phyloP scores from a whole-genome alignment of 2,329 filamentous ascomycete species.

The Helminthosporium solani region DNA sequence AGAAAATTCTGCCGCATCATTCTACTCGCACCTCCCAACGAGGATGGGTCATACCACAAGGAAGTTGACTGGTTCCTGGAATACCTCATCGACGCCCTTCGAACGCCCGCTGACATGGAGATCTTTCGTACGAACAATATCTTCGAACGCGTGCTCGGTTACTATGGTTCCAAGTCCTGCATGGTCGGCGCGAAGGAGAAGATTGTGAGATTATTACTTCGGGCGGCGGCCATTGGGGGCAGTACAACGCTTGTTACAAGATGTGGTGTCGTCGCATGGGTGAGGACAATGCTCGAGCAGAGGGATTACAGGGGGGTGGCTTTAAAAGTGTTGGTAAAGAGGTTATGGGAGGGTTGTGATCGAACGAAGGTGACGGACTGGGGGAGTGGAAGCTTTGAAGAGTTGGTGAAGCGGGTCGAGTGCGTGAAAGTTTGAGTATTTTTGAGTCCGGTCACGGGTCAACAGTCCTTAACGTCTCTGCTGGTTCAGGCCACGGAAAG shows the following conservation, averaged over 20 bases:
- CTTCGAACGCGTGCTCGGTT: slow-evolving; percentile 72
- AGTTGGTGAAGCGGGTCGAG: slow-evolving; percentile 8
- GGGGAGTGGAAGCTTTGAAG: slow-evolving; percentile 52
- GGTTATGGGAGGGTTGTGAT: slow-evolving; percentile 67
- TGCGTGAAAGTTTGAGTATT: background rate
- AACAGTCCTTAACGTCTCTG: too few species aligned
- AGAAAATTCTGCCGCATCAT: slow-evolving; percentile 67
- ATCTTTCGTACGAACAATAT: slow-evolving; percentile 62
- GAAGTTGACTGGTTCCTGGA: slow-evolving; percentile 74
- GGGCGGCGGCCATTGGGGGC: slow-evolving; percentile 68
- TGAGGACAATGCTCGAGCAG: slow-evolving; percentile 59
- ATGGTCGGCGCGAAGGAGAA: slow-evolving; percentile 61
- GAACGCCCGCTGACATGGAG: slow-evolving; percentile 59
- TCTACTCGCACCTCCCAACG: slow-evolving; percentile 71
- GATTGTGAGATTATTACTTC: slow-evolving; percentile 63
- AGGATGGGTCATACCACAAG: slow-evolving; percentile 67
- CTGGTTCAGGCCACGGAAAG: too few species aligned
- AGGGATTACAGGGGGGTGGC: slow-evolving; percentile 53
- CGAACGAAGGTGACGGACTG: slow-evolving; percentile 64
- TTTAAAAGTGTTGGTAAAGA: slow-evolving; percentile 56
- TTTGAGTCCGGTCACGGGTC: background rate
- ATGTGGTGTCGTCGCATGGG: slow-evolving; percentile 73
- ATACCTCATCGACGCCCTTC: slow-evolving; percentile 68
- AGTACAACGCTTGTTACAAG: slow-evolving; percentile 80
- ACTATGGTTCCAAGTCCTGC: slow-evolving; percentile 68